Evolutionary conservation across 495 filamentous ascomycete species (phyloP).

Genomic region (Glonium stellatum): DNA sequence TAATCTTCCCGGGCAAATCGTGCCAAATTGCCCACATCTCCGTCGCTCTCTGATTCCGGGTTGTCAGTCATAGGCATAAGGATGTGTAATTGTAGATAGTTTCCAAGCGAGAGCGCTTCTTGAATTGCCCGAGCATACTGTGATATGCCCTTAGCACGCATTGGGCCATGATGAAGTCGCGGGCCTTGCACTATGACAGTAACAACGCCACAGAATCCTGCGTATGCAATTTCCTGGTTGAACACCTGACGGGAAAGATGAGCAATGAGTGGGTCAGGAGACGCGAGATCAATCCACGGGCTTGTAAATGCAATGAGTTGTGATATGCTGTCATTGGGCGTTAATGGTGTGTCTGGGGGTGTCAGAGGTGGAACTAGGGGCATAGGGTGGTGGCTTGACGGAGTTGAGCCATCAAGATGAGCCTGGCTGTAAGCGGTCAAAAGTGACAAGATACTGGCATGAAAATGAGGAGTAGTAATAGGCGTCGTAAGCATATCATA

Average conservation of each 20-base stretch:
- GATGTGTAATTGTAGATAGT: constrained; percentile 72
- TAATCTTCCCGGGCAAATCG: constrained; percentile 52
- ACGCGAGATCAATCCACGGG: constrained; percentile 86
- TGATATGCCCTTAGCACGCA: constrained; percentile 44
- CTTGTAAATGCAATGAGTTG: constrained; percentile 67
- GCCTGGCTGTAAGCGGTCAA: constrained; percentile 38
- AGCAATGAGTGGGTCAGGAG: constrained; percentile 70
- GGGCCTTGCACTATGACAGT: constrained; percentile 80
- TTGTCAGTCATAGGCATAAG: constrained; percentile 70
- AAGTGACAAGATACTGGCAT: constrained; percentile 61
- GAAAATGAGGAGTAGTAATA: constrained; percentile 79
- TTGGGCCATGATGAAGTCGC: constrained; percentile 43
- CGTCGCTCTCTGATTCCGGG: constrained; percentile 43
- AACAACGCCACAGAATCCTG: constrained; percentile 82
- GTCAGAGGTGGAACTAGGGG: constrained; percentile 58
- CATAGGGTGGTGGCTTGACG: constrained; percentile 16
- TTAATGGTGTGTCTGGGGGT: constrained; percentile 64
- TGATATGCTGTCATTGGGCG: constrained; percentile 62
- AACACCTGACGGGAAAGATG: constrained; percentile 82
- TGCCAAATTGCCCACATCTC: constrained; percentile 51
- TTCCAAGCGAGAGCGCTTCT: constrained; percentile 64
- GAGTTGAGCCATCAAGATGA: constrained; percentile 36
- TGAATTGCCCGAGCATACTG: constrained; percentile 83
- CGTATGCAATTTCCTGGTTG: constrained; percentile 85
- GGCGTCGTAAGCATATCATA: constrained; percentile 90